These are phyloP conservation scores for Avena eriantha DNA, from an alignment of 176 grass and related monocot genomes.

Conservation along the genomic window DNA sequence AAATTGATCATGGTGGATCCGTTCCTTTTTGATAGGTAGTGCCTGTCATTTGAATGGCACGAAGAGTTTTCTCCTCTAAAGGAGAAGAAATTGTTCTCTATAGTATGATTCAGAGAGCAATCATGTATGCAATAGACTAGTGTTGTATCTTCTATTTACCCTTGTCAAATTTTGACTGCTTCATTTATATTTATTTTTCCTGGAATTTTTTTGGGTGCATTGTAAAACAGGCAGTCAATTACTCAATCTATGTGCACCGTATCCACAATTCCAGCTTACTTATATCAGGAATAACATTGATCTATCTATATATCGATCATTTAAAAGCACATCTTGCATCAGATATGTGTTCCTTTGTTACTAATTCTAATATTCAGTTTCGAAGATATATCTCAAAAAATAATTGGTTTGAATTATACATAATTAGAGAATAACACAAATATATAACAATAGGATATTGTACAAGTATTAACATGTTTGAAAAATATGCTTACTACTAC, in stretches of 20 bases:
- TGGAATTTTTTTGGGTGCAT: conserved; percentile 18
- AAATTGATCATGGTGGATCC: conserved; percentile 8
- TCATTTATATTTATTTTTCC: conserved; percentile 19
- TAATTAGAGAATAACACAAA: neutral
- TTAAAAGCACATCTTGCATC: neutral
- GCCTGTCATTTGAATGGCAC: neutral
- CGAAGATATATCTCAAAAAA: neutral
- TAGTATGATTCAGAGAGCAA: conserved; percentile 5
- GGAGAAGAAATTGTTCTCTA: conserved; percentile 10
- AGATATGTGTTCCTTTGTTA: neutral
- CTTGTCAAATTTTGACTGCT: conserved; percentile 31
- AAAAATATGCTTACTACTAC: neutral
- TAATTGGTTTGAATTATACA: neutral
- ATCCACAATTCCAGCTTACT: neutral
- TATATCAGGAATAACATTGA: neutral
- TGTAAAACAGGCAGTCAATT: neutral
- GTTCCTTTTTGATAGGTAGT: neutral
- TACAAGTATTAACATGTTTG: neutral
- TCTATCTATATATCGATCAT: neutral
- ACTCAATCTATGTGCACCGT: neutral
- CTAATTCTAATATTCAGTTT: neutral
- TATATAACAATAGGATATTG: neutral
- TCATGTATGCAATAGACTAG: conserved; percentile 19
- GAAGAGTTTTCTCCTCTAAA: neutral
- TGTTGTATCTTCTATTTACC: conserved; percentile 31